Evolutionary conservation across 345 rosid genomes (phyloP).

Genomic region (Nasturtium officinale): DNA sequence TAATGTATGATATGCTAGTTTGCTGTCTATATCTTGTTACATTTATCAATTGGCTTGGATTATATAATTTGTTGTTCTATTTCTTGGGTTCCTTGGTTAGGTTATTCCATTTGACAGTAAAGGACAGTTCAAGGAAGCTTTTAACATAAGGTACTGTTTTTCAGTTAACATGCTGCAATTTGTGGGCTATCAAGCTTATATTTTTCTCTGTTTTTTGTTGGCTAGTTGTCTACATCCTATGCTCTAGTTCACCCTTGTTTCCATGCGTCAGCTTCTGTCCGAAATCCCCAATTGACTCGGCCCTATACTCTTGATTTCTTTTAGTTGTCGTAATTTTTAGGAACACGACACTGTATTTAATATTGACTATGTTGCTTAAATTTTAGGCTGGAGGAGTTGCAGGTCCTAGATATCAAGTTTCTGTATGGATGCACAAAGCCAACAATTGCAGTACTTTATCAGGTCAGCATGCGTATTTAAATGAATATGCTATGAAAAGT

Average conservation of each 20-base stretch:
- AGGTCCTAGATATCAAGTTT: conserved; percentile 95
- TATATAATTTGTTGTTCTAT: neutral
- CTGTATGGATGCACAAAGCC: conserved; percentile 87
- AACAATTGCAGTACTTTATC: conserved; percentile 90
- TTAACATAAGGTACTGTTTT: conserved; percentile 69
- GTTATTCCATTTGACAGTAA: conserved; percentile 94
- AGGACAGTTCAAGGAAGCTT: conserved; percentile 94
- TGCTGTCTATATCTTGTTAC: conserved; percentile 5
- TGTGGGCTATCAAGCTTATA: neutral
- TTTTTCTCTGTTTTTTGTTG: neutral
- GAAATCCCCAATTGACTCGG: neutral
- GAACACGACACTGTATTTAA: neutral
- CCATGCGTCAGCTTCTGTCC: neutral
- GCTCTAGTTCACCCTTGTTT: conserved; percentile 19
- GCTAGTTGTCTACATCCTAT: neutral
- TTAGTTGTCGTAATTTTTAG: conserved; percentile 11
- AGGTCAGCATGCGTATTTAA: conserved; percentile 46
- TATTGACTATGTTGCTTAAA: conserved; percentile 11
- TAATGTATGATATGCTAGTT: conserved; percentile 9
- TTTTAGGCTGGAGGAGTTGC: conserved; percentile 93
- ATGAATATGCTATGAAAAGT: neutral
- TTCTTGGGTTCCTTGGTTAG: conserved; percentile 44
- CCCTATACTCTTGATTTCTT: neutral
- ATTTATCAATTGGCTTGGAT: neutral
- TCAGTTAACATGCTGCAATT: conserved; percentile 13